Evolutionary conservation across 345 rosid species (phyloP).

Genomic region (Diplotaxis tenuifolia): DNA sequence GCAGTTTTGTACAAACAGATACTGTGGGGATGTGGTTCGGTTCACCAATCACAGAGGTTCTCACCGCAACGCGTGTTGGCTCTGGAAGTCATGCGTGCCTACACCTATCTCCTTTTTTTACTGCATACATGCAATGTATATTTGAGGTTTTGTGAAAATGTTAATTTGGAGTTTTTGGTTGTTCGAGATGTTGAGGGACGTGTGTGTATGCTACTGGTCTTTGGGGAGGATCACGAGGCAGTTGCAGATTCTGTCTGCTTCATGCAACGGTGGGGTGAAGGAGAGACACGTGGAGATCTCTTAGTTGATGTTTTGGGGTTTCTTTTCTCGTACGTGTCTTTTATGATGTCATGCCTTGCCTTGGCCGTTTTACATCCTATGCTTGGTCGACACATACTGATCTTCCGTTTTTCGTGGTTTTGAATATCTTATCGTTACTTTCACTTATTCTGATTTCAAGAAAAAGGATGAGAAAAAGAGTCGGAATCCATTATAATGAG

Average conservation of each 20-base stretch:
- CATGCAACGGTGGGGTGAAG: conserved; percentile 50
- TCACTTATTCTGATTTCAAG: neutral
- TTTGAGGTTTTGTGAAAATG: conserved; percentile 1
- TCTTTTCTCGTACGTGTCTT: conserved; percentile 36
- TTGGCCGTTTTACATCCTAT: conserved; percentile 31
- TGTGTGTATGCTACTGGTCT: conserved; percentile 15
- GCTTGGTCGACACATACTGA: conserved; percentile 20
- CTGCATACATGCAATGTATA: conserved; percentile 35
- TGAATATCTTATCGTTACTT: neutral
- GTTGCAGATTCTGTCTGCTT: conserved; percentile 36
- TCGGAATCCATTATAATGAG: neutral
- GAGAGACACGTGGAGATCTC: conserved; percentile 16
- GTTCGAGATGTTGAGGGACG: conserved; percentile 8
- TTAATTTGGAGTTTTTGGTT: conserved; percentile 19
- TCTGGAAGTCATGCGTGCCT: conserved; percentile 70
- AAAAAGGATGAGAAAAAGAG: neutral
- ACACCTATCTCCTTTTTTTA: conserved; percentile 61
- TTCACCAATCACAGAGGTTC: conserved; percentile 42
- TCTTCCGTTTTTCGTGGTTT: neutral
- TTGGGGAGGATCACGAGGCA: conserved; percentile 34
- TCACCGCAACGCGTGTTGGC: conserved; percentile 58
- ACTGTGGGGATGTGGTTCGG: conserved; percentile 31
- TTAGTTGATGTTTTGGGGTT: conserved; percentile 29
- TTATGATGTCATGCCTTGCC: neutral
- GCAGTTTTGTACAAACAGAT: conserved; percentile 26